Conservation (phyloP, 352 stramenopile species). For the Phytophthora pseudosyringae region DNA sequence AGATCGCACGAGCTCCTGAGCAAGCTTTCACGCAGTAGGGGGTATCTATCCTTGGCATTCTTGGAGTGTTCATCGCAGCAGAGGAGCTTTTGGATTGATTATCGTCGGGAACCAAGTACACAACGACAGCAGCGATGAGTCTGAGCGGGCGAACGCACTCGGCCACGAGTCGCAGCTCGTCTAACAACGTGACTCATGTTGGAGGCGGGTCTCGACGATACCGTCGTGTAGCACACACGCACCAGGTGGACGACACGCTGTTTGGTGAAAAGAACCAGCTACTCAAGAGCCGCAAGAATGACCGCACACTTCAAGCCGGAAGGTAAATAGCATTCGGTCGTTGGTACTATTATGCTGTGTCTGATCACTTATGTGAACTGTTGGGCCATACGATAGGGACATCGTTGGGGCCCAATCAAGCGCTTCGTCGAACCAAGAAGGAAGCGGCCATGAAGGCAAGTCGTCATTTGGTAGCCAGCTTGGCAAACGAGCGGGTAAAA, state of each 20-base stretch:
- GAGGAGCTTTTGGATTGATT: slow-evolving; percentile 8
- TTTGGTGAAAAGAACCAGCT: slow-evolving; percentile 66
- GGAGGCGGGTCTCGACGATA: slow-evolving; percentile 52
- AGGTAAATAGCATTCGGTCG: slow-evolving; percentile 29
- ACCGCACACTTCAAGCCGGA: slow-evolving; percentile 67
- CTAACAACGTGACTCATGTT: slow-evolving; percentile 22
- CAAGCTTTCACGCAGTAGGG: background rate
- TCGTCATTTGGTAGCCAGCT: slow-evolving; percentile 9
- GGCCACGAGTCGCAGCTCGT: slow-evolving; percentile 38
- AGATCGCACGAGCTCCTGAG: background rate
- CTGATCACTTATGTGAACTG: background rate
- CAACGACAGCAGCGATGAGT: slow-evolving; percentile 14
- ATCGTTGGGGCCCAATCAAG: slow-evolving; percentile 42
- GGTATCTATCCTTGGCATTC: slow-evolving; percentile 22
- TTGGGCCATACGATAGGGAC: slow-evolving; percentile 26
- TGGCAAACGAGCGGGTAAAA: slow-evolving; percentile 20
- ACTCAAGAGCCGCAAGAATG: slow-evolving; percentile 52
- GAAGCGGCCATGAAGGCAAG: slow-evolving; percentile 18
- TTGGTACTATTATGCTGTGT: background rate
- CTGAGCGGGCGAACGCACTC: slow-evolving; percentile 41
- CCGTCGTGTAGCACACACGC: slow-evolving; percentile 60
- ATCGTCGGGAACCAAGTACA: slow-evolving; percentile 3
- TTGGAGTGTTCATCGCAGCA: background rate
- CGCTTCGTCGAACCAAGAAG: slow-evolving; percentile 38
- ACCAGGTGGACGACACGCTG: slow-evolving; percentile 77